Base-by-base conservation (phyloP, 176 grass and related monocot species). In the Pontederia crassipes region DNA sequence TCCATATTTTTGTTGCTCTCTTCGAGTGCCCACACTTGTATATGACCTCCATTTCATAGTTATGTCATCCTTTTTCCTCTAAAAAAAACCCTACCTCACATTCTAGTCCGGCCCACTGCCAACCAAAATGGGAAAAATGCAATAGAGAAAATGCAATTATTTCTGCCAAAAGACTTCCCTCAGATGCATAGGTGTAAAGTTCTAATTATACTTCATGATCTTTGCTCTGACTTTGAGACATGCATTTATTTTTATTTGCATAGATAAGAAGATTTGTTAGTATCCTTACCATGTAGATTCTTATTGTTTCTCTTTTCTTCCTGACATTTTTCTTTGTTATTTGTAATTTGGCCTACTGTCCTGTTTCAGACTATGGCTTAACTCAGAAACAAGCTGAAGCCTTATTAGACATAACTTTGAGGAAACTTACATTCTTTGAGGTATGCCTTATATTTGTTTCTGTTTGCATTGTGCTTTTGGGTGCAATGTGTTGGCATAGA, bases 341-440 rank as follows among this genome's bases (percentile, higher is more conserved):
- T 9, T 48, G 16, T 10, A 48, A 11, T 64, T 11, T 14, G 12
- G 18, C 35, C 48, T 10, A 64, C 12, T 62, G 2, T 46, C 7
- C 32, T 46, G 16, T 64, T 75, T 49, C 8, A 97, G 92, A 82
- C 74, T 96, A 70, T 69, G 59, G 64, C 70, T 76, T 96, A 57
- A 91, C 87, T 70, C 73, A 78, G 66, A 97, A 88, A 68, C 92
- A 97, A 88, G 87, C 92, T 61, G 87, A 88, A 81, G 84, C 92
- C 27, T 61, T 91, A 29, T 71, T 97, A 71, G 92, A 97, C 72
- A 97, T 97, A 59, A 88, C 92, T 62, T 78, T 97, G 12, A 80
- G 84, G 65, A 97, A 91, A 75, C 79, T 97, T 64, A 97, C 92
- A 71, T 81, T 77, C 13, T 81, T 97, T 57, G 92, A 97, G 87